These are phyloP conservation scores for Leccinum uliginosum DNA, from an alignment of 768 basidiomycete species.

Conservation along the genomic window DNA sequence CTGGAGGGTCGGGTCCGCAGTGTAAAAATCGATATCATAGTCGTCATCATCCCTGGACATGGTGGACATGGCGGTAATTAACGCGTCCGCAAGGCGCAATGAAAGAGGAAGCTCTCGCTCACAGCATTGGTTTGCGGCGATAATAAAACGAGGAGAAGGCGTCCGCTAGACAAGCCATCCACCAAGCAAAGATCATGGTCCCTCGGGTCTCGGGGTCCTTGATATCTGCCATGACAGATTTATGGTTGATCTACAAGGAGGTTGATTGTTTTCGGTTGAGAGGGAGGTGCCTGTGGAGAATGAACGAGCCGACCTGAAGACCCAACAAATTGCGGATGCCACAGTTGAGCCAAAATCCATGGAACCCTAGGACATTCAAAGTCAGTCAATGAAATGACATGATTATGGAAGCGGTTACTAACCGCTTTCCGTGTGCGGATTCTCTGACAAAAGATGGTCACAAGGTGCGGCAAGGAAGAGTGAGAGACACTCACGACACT, in stretches of 20 bases:
- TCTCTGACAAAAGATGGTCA: constrained; percentile 45
- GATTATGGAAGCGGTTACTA: constrained; percentile 17
- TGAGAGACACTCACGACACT: constrained; percentile 69
- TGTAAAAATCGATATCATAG: constrained; percentile 87
- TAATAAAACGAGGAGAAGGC: constrained; percentile 83
- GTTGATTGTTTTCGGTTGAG: constrained; percentile 5
- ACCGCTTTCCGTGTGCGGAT: constrained; percentile 70
- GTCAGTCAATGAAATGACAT: constrained; percentile 16
- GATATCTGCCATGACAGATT: constrained; percentile 69
- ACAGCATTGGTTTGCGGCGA: constrained; percentile 77
- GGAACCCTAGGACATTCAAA: constrained; percentile 53
- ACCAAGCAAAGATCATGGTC: constrained; percentile 90
- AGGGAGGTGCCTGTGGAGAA: constrained; percentile 6
- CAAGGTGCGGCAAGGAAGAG: neutral
- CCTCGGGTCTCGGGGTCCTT: constrained; percentile 71
- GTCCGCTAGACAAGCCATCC: constrained; percentile 86
- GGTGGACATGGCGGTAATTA: constrained; percentile 21
- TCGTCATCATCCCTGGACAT: constrained; percentile 69
- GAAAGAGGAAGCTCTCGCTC: constrained; percentile 20
- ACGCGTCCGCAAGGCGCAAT: constrained; percentile 6
- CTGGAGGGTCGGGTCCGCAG: constrained; percentile 54
- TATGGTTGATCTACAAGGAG: constrained; percentile 68
- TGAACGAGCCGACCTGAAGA: constrained; percentile 49
- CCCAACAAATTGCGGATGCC: constrained; percentile 77
- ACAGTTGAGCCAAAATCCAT: constrained; percentile 78